These are phyloP conservation scores for Camelina sativa DNA, from an alignment of 345 rosid species.

Conservation along the genomic window DNA sequence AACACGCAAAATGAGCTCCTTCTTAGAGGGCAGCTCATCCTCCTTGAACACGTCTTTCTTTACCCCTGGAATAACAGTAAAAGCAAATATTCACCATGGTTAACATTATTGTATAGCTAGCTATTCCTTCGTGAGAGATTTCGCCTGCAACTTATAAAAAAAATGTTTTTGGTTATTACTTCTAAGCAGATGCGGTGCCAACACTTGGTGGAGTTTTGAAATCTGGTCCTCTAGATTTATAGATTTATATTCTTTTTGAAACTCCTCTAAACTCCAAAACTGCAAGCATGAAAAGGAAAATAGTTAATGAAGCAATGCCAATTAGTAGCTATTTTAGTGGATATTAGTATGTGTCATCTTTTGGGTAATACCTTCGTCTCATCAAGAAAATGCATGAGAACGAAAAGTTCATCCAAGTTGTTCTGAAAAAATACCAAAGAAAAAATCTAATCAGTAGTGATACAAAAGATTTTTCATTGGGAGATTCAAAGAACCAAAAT, in stretches of 20 bases:
- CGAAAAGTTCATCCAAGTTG: conserved; percentile 91
- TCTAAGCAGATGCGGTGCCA: conserved; percentile 91
- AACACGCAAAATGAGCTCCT: conserved; percentile 90
- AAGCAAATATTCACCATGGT: conserved; percentile 15
- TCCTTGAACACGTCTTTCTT: conserved; percentile 89
- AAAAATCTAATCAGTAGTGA: conserved; percentile 19
- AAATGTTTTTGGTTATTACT: conserved; percentile 53
- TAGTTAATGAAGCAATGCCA: not conserved
- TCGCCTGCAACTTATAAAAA: conserved; percentile 18
- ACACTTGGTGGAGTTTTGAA: conserved; percentile 80
- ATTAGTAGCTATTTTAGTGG: not conserved
- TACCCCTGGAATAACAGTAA: conserved; percentile 61
- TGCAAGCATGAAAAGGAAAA: conserved; percentile 45
- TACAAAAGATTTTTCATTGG: not conserved
- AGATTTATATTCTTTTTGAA: conserved; percentile 82
- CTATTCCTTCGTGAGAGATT: not conserved
- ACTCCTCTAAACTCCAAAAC: conserved; percentile 89
- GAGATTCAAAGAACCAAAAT: conserved; percentile 6
- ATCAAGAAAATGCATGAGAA: conserved; percentile 99
- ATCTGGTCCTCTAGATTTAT: conserved; percentile 92
- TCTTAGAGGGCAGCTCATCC: conserved; percentile 70
- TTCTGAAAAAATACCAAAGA: conserved; percentile 66
- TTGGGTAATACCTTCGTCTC: conserved; percentile 72
- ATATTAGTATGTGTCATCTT: conserved; percentile 2
- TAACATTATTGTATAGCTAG: not conserved